Conservation (phyloP, 345 rosid species). For the Mercurialis annua region DNA sequence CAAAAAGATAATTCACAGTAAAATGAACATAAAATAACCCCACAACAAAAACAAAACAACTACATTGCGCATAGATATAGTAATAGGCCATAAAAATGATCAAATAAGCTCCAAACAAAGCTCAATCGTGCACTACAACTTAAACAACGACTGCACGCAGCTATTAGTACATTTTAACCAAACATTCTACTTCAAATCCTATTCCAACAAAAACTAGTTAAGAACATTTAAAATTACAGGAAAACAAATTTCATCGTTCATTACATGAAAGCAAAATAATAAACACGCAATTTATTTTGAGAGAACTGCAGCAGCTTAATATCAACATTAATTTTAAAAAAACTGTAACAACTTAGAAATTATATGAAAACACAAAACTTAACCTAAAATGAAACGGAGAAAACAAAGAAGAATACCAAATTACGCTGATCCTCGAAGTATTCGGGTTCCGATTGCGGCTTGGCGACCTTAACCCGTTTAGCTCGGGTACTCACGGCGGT, state of each 20-base stretch:
- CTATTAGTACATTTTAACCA: too few relatives aligned
- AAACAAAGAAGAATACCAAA: slow-evolving; percentile 43
- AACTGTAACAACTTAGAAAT: background rate
- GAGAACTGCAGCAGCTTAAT: background rate
- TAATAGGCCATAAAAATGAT: too few relatives aligned
- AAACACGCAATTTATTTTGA: background rate
- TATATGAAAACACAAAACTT: background rate
- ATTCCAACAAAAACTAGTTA: background rate
- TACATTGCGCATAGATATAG: too few relatives aligned
- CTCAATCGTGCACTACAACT: too few relatives aligned
- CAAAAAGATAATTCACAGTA: background rate
- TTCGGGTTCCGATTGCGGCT: slow-evolving; percentile 60
- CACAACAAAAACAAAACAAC: background rate
- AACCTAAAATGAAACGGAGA: background rate
- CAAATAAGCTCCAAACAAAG: background rate
- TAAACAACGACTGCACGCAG: too few relatives aligned
- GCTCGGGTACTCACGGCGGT: slow-evolving; percentile 33
- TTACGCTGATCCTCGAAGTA: slow-evolving; percentile 81
- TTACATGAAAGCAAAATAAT: background rate
- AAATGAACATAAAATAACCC: background rate
- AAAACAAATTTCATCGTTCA: background rate
- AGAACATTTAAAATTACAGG: too few relatives aligned
- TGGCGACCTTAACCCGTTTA: slow-evolving; percentile 50
- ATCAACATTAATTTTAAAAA: background rate
- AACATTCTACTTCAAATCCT: background rate